These are phyloP conservation scores for Kodamaea laetipori DNA, from an alignment of 805 yeast species.

Conservation along the genomic window DNA sequence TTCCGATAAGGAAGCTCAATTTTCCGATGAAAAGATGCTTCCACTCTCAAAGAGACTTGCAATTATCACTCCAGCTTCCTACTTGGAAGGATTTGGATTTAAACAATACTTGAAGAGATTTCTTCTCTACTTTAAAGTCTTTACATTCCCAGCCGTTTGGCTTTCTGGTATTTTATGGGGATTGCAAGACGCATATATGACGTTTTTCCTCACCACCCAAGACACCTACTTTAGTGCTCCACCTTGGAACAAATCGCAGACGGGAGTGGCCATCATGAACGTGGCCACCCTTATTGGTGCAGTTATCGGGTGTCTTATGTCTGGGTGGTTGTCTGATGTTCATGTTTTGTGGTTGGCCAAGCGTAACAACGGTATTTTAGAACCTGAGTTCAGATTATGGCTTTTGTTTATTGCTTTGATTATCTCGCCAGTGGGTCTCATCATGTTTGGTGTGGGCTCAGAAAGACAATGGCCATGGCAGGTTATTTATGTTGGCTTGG, in stretches of 20 bases:
- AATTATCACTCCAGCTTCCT: constrained; percentile 37
- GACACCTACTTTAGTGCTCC: constrained; percentile 38
- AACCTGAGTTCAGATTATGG: constrained; percentile 41
- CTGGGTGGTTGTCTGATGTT: constrained; percentile 37
- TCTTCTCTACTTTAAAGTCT: constrained; percentile 32
- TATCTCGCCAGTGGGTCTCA: constrained; percentile 37
- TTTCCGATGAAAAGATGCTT: constrained; percentile 11
- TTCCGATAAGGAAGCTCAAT: constrained; percentile 4
- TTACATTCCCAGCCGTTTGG: constrained; percentile 39
- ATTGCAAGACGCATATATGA: constrained; percentile 40
- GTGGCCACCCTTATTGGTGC: constrained; percentile 44
- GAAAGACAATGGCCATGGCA: constrained; percentile 40
- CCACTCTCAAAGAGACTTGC: constrained; percentile 25
- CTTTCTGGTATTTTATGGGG: constrained; percentile 45
- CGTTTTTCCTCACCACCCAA: constrained; percentile 42
- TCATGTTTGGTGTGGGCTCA: constrained; percentile 41
- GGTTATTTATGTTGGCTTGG: constrained; percentile 41
- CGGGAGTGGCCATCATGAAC: constrained; percentile 43
- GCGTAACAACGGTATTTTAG: constrained; percentile 37
- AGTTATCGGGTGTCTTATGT: constrained; percentile 39
- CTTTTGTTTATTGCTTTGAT: constrained; percentile 38
- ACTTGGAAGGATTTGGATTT: constrained; percentile 39
- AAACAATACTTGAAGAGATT: constrained; percentile 44
- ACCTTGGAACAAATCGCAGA: constrained; percentile 36
- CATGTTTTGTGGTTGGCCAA: constrained; percentile 41